Evolutionary conservation across 2,329 filamentous ascomycete genomes (phyloP).

Genomic region (Alternaria longipes): DNA sequence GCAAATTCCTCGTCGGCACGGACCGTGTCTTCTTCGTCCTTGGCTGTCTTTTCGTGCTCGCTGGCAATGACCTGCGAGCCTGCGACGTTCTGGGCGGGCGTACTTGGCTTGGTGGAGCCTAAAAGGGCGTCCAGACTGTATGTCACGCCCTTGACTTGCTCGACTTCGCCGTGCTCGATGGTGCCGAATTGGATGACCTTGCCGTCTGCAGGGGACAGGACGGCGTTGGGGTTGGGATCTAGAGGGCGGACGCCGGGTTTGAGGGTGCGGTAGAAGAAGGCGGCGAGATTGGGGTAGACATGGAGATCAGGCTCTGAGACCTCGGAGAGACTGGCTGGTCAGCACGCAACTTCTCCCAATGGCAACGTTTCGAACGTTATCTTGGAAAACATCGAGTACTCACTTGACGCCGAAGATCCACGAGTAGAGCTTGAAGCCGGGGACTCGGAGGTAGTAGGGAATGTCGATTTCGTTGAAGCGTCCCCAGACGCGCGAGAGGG

Average conservation of each 20-base stretch:
- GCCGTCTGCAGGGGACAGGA: constrained; percentile 90
- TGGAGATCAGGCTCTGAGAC: constrained; percentile 88
- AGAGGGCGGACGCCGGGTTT: constrained; percentile 89
- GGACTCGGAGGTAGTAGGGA: constrained; percentile 85
- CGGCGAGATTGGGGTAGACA: constrained; percentile 88
- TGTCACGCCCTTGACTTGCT: constrained; percentile 98
- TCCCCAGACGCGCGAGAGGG: constrained; percentile 88
- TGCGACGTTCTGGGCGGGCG: constrained; percentile 54
- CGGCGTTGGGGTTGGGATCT: constrained; percentile 79
- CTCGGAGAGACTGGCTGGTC: constrained; percentile 72
- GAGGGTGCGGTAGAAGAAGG: constrained; percentile 95
- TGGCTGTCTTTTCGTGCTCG: constrained; percentile 42
- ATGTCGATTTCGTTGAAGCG: constrained; percentile 89
- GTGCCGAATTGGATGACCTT: constrained; percentile 89
- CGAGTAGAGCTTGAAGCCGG: constrained; percentile 91
- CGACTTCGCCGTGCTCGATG: constrained; percentile 92
- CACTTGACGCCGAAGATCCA: constrained; percentile 88
- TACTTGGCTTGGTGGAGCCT: constrained; percentile 60
- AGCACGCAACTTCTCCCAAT: constrained; percentile 12
- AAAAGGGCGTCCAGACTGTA: constrained; percentile 94
- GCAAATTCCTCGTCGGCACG: constrained; percentile 92
- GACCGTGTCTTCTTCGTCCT: constrained; percentile 69
- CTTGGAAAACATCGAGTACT: constrained; percentile 20
- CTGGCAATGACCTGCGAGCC: constrained; percentile 32
- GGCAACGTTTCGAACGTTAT: too few species aligned